Evolutionary conservation across 495 filamentous ascomycete species (phyloP).

Genomic region (Hypomontagnella submonticulosa): DNA sequence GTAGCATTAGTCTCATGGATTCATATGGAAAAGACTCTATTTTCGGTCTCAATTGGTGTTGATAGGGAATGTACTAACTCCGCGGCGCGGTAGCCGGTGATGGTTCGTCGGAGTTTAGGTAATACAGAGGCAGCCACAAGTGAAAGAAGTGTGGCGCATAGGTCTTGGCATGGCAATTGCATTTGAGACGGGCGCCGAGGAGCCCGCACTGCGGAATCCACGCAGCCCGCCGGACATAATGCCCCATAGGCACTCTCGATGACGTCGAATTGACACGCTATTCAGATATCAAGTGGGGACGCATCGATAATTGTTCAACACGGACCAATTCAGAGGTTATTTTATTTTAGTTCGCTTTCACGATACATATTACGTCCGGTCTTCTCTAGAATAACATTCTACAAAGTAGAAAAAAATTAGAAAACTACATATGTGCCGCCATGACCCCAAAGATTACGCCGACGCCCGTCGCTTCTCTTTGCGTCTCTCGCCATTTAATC

Average conservation of each 20-base stretch:
- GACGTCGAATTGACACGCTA: conserved; percentile 9
- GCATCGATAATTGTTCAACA: not conserved
- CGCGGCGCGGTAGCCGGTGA: too few species aligned
- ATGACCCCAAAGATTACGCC: conserved; percentile 54
- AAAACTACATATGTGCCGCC: not conserved
- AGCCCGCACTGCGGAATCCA: conserved; percentile 1
- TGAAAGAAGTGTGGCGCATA: not conserved
- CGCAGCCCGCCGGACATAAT: not conserved
- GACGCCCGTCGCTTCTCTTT: conserved; percentile 60
- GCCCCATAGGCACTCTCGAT: not conserved
- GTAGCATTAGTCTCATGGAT: too few species aligned
- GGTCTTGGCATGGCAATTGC: not conserved
- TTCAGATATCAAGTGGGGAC: not conserved
- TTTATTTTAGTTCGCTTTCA: too few species aligned
- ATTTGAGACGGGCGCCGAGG: conserved; percentile 13
- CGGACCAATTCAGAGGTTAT: not conserved
- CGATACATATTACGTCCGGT: too few species aligned
- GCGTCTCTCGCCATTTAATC: conserved; percentile 68
- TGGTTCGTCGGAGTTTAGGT: conserved; percentile 9
- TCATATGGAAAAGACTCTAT: too few species aligned
- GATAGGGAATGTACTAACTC: too few species aligned
- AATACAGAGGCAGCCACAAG: not conserved
- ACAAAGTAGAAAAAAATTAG: not conserved
- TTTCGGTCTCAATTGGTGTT: too few species aligned
- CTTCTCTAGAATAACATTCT: too few species aligned